Conservation (phyloP, 441 rosid genomes). For the Pelargonium fulgidum region DNA sequence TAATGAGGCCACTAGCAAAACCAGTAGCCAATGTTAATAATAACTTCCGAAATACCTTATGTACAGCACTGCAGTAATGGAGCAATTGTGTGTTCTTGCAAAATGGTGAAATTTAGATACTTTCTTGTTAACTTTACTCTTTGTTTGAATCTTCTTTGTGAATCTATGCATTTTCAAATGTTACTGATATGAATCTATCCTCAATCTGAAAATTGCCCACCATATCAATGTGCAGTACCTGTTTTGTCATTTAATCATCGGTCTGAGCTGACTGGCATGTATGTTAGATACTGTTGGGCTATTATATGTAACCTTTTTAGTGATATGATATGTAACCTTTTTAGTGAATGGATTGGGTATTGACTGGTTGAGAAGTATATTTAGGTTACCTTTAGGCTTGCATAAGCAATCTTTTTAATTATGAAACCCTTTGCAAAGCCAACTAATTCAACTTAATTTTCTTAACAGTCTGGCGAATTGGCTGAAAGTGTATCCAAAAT, state of each 20-base stretch:
- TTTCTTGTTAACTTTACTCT: constrained; percentile 4
- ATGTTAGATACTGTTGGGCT: background rate
- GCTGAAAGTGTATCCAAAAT: constrained; percentile 94
- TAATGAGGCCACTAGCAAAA: background rate
- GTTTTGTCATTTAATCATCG: background rate
- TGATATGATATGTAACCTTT: background rate
- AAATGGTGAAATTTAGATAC: background rate
- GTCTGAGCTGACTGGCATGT: background rate
- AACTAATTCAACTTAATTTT: constrained; percentile 20
- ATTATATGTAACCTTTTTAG: background rate
- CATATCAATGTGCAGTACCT: background rate
- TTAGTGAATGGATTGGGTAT: background rate
- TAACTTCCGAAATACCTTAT: background rate
- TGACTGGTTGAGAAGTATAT: constrained; percentile 1
- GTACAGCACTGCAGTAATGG: background rate
- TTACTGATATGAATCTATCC: constrained; percentile 1
- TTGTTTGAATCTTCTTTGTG: background rate
- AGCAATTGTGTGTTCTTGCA: background rate
- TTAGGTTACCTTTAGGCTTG: background rate
- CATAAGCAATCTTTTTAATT: background rate
- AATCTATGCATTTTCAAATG: background rate
- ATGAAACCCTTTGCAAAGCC: background rate
- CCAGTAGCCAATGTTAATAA: background rate
- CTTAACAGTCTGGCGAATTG: constrained; percentile 81
- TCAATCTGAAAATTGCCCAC: background rate